These are phyloP conservation scores for Arthrinium phaeospermum DNA, from an alignment of 2,329 filamentous ascomycete species.

Conservation along the genomic window DNA sequence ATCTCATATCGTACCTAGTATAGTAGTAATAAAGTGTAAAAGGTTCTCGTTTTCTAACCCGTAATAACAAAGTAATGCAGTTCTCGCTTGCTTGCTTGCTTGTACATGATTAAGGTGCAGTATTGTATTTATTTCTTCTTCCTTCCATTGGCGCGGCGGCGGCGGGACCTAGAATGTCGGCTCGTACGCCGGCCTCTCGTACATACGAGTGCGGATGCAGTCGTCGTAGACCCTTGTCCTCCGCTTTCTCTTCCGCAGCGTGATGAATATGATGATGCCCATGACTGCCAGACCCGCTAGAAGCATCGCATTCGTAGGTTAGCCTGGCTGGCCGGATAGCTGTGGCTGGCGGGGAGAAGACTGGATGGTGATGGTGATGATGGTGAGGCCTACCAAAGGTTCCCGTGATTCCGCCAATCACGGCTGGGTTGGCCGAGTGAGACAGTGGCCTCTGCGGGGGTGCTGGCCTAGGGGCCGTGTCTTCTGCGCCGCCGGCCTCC, in stretches of 20 bases:
- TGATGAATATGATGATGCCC: background rate
- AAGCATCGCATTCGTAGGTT: background rate
- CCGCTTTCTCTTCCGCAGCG: background rate
- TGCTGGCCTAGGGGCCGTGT: background rate
- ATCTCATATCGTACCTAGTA: background rate
- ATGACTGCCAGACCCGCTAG: background rate
- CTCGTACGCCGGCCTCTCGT: conserved; percentile 9
- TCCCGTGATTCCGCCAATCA: background rate
- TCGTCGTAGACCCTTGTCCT: background rate
- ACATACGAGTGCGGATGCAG: background rate
- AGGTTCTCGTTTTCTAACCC: background rate
- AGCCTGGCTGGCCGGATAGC: background rate
- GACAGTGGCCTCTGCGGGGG: background rate
- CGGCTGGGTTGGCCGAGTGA: background rate
- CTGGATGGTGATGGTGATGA: background rate
- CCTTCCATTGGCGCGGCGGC: background rate
- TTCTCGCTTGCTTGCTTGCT: background rate
- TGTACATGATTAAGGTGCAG: background rate
- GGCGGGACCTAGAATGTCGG: background rate
- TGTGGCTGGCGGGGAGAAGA: background rate
- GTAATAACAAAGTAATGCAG: background rate
- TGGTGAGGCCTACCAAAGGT: background rate
- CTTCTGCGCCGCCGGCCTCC: background rate
- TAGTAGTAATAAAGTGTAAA: background rate
- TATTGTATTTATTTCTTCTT: background rate